Conservation (phyloP, 2,329 filamentous ascomycete species). For the Fusarium redolens region DNA sequence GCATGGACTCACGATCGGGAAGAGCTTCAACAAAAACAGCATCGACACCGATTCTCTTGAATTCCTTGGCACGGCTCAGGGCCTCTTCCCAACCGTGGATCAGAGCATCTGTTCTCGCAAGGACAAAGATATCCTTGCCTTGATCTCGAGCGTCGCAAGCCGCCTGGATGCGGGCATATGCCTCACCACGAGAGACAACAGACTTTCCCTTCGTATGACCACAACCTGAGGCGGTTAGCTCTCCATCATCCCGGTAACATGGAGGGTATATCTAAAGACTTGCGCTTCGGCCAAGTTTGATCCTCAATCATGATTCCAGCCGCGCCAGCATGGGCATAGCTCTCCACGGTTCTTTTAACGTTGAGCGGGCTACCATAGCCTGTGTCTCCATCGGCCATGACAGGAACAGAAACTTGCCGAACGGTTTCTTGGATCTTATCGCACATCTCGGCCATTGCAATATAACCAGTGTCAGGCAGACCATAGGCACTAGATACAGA, state of each 20-base stretch:
- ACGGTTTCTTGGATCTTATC: slow-evolving; percentile 57
- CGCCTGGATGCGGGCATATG: slow-evolving; percentile 58
- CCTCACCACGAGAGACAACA: slow-evolving; percentile 58
- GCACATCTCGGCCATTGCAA: slow-evolving; percentile 59
- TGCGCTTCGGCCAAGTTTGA: slow-evolving; percentile 61
- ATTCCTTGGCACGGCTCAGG: slow-evolving; percentile 53
- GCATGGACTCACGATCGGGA: slow-evolving; percentile 57
- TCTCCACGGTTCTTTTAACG: slow-evolving; percentile 56
- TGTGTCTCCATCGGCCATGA: slow-evolving; percentile 61
- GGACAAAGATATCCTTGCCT: slow-evolving; percentile 57
- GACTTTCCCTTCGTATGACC: slow-evolving; percentile 59
- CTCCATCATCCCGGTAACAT: rapidly evolving
- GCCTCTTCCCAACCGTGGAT: slow-evolving; percentile 59
- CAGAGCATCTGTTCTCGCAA: slow-evolving; percentile 57
- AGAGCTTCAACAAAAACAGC: slow-evolving; percentile 57
- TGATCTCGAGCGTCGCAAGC: slow-evolving; percentile 58
- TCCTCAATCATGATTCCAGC: slow-evolving; percentile 59
- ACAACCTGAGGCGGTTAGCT: slow-evolving; percentile 24
- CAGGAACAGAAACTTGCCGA: slow-evolving; percentile 53
- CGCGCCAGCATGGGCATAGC: slow-evolving; percentile 54
- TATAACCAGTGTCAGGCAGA: slow-evolving; percentile 61
- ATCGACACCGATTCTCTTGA: slow-evolving; percentile 56
- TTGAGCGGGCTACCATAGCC: slow-evolving; percentile 61
- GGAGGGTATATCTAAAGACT: slow-evolving; percentile 4
- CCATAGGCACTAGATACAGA: slow-evolving; percentile 54